Evolutionary conservation across 805 yeast genomes (phyloP), one percentile per base, ranked within the genome.

Genomic region (Candida vartiovaarae): DNA sequence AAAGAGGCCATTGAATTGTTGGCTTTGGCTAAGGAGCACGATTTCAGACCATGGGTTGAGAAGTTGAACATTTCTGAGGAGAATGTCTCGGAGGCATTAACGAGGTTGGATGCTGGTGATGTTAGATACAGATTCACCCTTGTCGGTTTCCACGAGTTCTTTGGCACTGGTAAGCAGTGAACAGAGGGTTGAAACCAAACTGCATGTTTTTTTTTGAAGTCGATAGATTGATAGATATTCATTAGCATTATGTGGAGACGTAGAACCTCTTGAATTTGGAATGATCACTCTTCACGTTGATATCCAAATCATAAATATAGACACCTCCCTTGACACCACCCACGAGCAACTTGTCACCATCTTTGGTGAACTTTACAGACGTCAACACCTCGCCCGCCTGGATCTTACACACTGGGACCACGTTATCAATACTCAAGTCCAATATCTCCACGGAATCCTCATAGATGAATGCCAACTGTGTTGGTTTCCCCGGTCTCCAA

Each of bases 1-100:
- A 62, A 61, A 40, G 90, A 84, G 65, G 82, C 83, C 53, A 59
- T 69, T 38, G 83, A 80, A 51, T 74, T 85, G 79, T 70, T 85
- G 53, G 67, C 78, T 37, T 59, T 84, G 49, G 84, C 89, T 23
- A 76, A 75, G 23, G 71, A 78, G 52, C 70, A 80, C 53, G 63
- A 70, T 35, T 68, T 83, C 56, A 69, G 66, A 44, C 79, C 86
- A 24, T 80, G 84, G 82, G 71, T 75, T 41, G 87, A 82, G 64
- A 66, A 69, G 27, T 64, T 82, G 40, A 75, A 77, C 27, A 70
- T 81, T 51, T 62, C 66, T 42, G 80, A 69, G 51, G 74, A 64
- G 37, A 75, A 74, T 53, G 76, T 78, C 40, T 67, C 71, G 32
- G 65, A 71, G 52, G 85, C 79, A 3, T 70, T 82, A 59, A 70